Evolutionary conservation across 2,329 filamentous ascomycete genomes (phyloP), one percentile per base, ranked within the genome.

Genomic region (Gremmenia infestans): DNA sequence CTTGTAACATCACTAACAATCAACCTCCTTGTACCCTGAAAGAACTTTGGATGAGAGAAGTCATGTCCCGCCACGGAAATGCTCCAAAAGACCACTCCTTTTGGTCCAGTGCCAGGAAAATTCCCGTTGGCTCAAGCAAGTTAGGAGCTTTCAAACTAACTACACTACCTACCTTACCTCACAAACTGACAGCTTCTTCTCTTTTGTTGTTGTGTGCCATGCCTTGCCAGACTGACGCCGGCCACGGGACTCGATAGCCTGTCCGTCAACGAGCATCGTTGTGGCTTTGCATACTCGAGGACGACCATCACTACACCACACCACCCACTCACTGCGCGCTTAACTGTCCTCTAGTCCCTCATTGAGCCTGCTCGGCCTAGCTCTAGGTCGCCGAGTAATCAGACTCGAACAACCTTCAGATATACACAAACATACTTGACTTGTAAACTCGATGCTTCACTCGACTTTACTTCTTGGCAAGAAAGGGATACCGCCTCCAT

Each of bases 311-410:
- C 48, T 14, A 39, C 39, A 25, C 25, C 39, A 25, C 25, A 25
- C 25, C 50, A 12, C 36, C 36, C 36, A 39, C 15, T 11, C n/a
- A 17, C 37, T 40, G n/a, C 15, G 37, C 37, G 37, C 5, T 40
- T 9, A 3, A 23, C 43, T 53, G n/a, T 43, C 14, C 50, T 52
- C 43, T 43, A 37, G 17, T 22, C 19, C 17, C 35, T 40, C 23
- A 28, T 39, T 2, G 28, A 11, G 28, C 28, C 28, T 32, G 9
- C 28, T 45, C 22, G 23, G 14, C 49, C 56, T 50, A 53, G 56
- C 46, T 49, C 49, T 53, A 58, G 50, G 37, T 54, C 54, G 51
- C 54, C 54, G 42, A 17, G 15, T 8, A 28, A 32, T 32, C 8
- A 2, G 8, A 3, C 28, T 32, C 8, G 8, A 32, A 32, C 19